Evolutionary conservation across 1,284 basidiomycete genomes (phyloP).

Genomic region (Tilletia indica): DNA sequence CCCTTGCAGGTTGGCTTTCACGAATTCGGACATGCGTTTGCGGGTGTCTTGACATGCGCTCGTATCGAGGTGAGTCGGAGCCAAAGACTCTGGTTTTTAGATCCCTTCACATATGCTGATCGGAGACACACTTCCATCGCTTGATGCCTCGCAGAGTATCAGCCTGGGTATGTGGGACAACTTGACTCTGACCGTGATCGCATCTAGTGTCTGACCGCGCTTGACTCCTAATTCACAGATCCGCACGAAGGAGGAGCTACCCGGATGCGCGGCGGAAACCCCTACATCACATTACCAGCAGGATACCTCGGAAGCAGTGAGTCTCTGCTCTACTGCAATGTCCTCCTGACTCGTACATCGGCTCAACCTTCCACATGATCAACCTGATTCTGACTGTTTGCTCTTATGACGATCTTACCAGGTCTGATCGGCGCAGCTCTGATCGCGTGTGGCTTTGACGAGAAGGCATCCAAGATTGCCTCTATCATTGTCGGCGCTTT

Average conservation of each 20-base stretch:
- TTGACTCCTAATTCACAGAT: conserved; percentile 25
- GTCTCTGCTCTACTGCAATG: conserved; percentile 60
- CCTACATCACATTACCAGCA: conserved; percentile 69
- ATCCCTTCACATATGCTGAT: neutral
- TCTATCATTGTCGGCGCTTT: conserved; percentile 77
- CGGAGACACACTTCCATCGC: neutral
- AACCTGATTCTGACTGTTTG: neutral
- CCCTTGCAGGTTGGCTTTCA: conserved; percentile 34
- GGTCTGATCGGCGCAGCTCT: conserved; percentile 79
- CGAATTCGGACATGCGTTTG: conserved; percentile 51
- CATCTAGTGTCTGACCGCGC: too few species aligned
- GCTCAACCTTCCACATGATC: neutral
- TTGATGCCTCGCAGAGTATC: neutral
- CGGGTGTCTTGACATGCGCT: conserved; percentile 77
- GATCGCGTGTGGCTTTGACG: conserved; percentile 87
- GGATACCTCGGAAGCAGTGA: conserved; percentile 69
- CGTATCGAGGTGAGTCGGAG: conserved; percentile 66
- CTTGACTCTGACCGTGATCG: too few species aligned
- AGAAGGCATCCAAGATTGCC: conserved; percentile 85
- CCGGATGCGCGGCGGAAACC: conserved; percentile 85
- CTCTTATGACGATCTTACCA: conserved; percentile 6
- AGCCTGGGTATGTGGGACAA: neutral
- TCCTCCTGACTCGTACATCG: too few species aligned
- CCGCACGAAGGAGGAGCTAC: conserved; percentile 87
- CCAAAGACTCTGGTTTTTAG: neutral